These are phyloP conservation scores for Gossypium rotundifolium DNA, from an alignment of 345 rosid genomes.

Conservation along the genomic window DNA sequence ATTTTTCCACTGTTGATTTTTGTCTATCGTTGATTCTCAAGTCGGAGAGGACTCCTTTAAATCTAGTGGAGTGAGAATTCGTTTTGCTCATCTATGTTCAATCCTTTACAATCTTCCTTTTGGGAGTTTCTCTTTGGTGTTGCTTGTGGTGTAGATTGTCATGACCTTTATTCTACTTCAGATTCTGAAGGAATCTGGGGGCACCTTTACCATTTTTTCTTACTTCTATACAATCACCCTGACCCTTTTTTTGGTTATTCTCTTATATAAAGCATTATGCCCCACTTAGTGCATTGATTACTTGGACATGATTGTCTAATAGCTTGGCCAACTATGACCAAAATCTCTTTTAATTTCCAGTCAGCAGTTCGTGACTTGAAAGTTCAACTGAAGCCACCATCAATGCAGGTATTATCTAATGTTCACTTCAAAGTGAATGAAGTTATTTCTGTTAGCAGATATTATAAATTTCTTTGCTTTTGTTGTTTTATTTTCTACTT, in stretches of 20 bases:
- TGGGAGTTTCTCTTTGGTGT: background rate
- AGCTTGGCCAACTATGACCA: constrained; percentile 1
- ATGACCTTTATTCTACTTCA: background rate
- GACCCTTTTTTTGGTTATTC: background rate
- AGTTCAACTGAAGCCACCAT: constrained; percentile 92
- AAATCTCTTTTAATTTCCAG: constrained; percentile 33
- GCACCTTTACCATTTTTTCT: background rate
- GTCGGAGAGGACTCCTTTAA: background rate
- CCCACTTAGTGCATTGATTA: background rate
- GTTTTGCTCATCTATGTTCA: background rate
- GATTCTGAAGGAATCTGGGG: background rate
- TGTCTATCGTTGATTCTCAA: background rate
- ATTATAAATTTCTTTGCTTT: background rate
- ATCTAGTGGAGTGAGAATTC: background rate
- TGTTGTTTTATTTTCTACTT: background rate
- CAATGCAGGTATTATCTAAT: constrained; percentile 72
- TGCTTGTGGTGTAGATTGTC: background rate
- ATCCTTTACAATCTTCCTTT: background rate
- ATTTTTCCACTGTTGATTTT: background rate
- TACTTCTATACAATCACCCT: background rate
- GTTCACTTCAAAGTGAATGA: background rate
- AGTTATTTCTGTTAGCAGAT: background rate
- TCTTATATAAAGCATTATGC: background rate
- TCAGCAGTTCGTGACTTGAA: constrained; percentile 90
- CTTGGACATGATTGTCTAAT: background rate